Conservation (phyloP, 1,139 yeast genomes). For the Taiozyma sp. region DNA sequence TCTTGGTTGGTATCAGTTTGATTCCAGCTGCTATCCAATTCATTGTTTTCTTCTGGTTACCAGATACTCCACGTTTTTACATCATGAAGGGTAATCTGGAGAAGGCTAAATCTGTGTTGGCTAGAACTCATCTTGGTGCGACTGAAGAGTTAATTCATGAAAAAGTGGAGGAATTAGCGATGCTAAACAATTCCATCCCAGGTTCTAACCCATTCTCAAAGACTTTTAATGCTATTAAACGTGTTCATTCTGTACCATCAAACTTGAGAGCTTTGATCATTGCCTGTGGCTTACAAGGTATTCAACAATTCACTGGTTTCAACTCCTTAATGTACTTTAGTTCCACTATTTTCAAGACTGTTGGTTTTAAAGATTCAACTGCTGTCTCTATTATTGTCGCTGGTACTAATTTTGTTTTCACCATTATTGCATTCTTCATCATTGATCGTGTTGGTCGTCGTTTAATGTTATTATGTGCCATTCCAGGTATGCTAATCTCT, state of each 20-base stretch:
- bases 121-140: slow-evolving; percentile 52
- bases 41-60: slow-evolving; percentile 74
- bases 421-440: slow-evolving; percentile 74
- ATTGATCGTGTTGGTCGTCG: slow-evolving; percentile 89
- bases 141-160: slow-evolving; percentile 52
- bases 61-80: slow-evolving; percentile 92
- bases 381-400: slow-evolving; percentile 93
- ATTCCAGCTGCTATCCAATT: slow-evolving; percentile 83
- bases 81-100: slow-evolving; percentile 64
- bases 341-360: slow-evolving; percentile 82
- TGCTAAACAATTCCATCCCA: slow-evolving; percentile 45
- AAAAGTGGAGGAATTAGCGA: slow-evolving; percentile 53
- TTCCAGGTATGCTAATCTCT: slow-evolving; percentile 79
- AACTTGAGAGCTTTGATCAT: slow-evolving; percentile 83
- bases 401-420: slow-evolving; percentile 86
- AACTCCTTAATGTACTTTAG: slow-evolving; percentile 94
- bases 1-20: slow-evolving; percentile 83
- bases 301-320: slow-evolving; percentile 94
- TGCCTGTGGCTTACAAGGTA: slow-evolving; percentile 91
- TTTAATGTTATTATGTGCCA: slow-evolving; percentile 62
- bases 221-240: slow-evolving; percentile 58
- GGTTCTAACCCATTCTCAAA: slow-evolving; percentile 51
- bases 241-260: slow-evolving; percentile 71
- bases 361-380: slow-evolving; percentile 81
- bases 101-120: slow-evolving; percentile 62